phyloP scores from a whole-genome alignment of 352 stramenopile species.

The Phytopythium aichiense region DNA sequence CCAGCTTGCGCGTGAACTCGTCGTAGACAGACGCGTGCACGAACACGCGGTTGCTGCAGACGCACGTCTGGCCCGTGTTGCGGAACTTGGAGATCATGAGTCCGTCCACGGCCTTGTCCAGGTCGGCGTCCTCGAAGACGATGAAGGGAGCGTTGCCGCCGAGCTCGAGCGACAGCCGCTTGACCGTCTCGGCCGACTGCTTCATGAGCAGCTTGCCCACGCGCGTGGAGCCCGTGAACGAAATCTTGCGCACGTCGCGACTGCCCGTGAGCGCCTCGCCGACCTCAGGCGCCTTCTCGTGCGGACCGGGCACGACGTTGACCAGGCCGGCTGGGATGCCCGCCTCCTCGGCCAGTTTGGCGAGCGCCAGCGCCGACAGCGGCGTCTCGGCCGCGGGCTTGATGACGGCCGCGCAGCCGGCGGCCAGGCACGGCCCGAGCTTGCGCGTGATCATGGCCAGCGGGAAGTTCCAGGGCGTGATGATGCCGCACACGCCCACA shows the following conservation, averaged over 20 bases:
- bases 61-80: conserved; percentile 88
- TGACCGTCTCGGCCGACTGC: conserved; percentile 75
- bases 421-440: conserved; percentile 89
- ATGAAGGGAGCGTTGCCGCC: conserved; percentile 92
- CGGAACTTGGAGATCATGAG: conserved; percentile 86
- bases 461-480: conserved; percentile 99
- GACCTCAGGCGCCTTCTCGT: conserved; percentile 66
- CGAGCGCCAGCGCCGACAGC: conserved; percentile 92
- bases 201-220: conserved; percentile 81
- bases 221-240: conserved; percentile 84
- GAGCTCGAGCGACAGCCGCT: conserved; percentile 87
- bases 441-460: conserved; percentile 98
- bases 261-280: conserved; percentile 69
- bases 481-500: conserved; percentile 93
- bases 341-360: conserved; percentile 84
- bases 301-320: conserved; percentile 80
- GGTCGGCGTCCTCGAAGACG: conserved; percentile 88
- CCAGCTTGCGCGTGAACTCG: conserved; percentile 86
- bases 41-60: conserved; percentile 92
- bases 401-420: conserved; percentile 94
- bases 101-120: conserved; percentile 81
- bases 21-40: conserved; percentile 93
- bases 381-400: conserved; percentile 97
- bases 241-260: conserved; percentile 85
- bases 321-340: conserved; percentile 86